These are phyloP conservation scores for Tetrahymena borealis DNA, from an alignment of 73 alveolate species.

Conservation along the genomic window DNA sequence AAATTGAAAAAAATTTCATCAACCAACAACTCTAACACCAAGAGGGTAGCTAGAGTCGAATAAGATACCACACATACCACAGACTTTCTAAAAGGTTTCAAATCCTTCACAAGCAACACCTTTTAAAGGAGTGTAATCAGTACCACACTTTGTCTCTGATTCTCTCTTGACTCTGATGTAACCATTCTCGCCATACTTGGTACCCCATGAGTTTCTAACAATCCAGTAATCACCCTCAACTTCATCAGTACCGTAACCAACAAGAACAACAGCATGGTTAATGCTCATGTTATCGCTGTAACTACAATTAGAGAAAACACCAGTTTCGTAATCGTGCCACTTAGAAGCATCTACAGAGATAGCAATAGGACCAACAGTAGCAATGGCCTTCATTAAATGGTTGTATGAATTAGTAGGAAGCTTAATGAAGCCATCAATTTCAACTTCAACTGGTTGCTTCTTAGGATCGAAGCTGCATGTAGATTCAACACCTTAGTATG, in stretches of 20 bases:
- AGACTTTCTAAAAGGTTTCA: constrained; percentile 11
- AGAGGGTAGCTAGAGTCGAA: constrained; percentile 2
- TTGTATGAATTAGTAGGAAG: constrained; percentile 6
- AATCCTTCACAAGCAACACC: constrained; percentile 44
- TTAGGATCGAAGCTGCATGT: not conserved
- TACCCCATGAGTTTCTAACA: constrained; percentile 84
- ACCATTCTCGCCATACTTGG: constrained; percentile 87
- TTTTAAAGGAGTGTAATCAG: constrained; percentile 32
- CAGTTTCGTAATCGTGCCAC: constrained; percentile 33
- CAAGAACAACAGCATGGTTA: constrained; percentile 61
- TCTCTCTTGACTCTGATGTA: constrained; percentile 71
- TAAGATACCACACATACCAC: constrained; percentile 42
- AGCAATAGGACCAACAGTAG: constrained; percentile 42
- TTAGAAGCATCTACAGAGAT: constrained; percentile 40
- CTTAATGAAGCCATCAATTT: constrained; percentile 31
- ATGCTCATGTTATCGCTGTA: constrained; percentile 14
- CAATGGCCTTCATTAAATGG: constrained; percentile 14
- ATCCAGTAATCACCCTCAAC: constrained; percentile 75
- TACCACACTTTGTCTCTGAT: constrained; percentile 48
- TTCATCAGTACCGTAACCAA: constrained; percentile 52
- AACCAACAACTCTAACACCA: not conserved
- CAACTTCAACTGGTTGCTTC: constrained; percentile 5
- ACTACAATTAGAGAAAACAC: constrained; percentile 27
- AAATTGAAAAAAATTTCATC: no score
- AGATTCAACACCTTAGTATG: not conserved